Base-by-base conservation (phyloP, 2,329 filamentous ascomycete species). In the Fusarium concolor region DNA sequence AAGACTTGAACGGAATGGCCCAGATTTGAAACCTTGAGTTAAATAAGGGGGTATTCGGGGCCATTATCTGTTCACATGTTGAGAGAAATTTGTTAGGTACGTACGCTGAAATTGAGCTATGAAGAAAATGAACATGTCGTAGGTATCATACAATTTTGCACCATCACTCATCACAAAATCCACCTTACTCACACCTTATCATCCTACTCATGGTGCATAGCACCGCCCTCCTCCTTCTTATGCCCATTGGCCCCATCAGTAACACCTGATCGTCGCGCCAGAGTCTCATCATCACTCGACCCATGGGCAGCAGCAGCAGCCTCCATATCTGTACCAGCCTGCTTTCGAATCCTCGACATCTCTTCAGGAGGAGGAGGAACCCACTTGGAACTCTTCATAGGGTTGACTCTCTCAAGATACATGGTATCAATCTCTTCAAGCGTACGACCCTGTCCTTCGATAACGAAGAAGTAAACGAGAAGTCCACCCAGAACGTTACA, bases 381-480 rank as follows among this genome's bases (percentile, higher is more conserved):
- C 86, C 86, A 92, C 64, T 84, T 80, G 44, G 80, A 76, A 70
- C 87, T 90, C 81, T 88, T 86, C 80, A 86, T 87, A 0, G 90
- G 89, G 68, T 81, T 86, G 18, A 92, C 88, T 26, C 81, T 80
- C 49, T 90, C 82, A 35, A 92, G 82, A 68, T 93, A 94, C 89
- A 92, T 92, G 46, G 88, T 90, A 72, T 95, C 92, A 56, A 95
- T 91, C 76, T 94, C 91, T 79, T 95, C 92, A 2, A 95, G 83
- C 0, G 87, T 89, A 8, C 91, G 86, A 52, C 90, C 91, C 74
- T 92, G 89, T 44, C 87, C 89, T 76, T 94, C 92, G 56, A 91
- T 88, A 52, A 94, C 86, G 76, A 93, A 93, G 79, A 94, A 92
- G 81, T 90, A 94, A 29, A 94, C 90, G 14, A 93, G 78, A 0